Evolutionary conservation across 2,329 filamentous ascomycete genomes (phyloP), one percentile per base, ranked within the genome.

Genomic region (Truncatella angustata): DNA sequence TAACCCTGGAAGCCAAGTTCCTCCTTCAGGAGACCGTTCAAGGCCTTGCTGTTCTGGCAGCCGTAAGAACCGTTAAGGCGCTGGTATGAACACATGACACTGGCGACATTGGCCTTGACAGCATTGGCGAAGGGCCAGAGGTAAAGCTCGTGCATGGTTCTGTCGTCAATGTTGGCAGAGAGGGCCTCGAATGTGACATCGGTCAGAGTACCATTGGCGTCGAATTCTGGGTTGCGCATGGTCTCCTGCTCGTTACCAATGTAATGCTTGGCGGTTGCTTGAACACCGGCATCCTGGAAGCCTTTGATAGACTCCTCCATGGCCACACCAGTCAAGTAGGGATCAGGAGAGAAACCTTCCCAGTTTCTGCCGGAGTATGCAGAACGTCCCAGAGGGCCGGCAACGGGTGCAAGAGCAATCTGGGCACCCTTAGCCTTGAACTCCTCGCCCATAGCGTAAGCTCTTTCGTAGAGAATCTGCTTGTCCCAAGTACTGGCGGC

Each of bases 51-150:
- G 73, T 94, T 94, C 63, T 93, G 87, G 70, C 90, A 94, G 18
- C 71, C 80, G 60, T 91, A 91, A 6, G 84, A 90, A 68, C 90
- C 90, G 73, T 95, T 95, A 69, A 91, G 65, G 62, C 88, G 86
- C 62, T 90, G 84, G 74, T 91, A 91, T 0, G 84, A 84, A 66
- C 83, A 84, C 84, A 86, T 86, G 53, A 84, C 67, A 11, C 79
- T 69, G 4, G 80, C 80, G 10, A 87, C 85, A 9, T 86, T 86
- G 10, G 86, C 86, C 49, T 77, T 77, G 52, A 90, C 80, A 1
- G 85, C 85, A 62, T 91, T 87, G 24, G 81, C 86, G 63, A 91
- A 92, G 0, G 88, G 88, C 88, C 88, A 91, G 26, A 86, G 73
- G 64, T 91, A 92, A 6, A 90, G 69, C 66, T 91, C 88, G 61